Evolutionary conservation across 306 rosid species (phyloP).

Genomic region (Canavalia gladiata): DNA sequence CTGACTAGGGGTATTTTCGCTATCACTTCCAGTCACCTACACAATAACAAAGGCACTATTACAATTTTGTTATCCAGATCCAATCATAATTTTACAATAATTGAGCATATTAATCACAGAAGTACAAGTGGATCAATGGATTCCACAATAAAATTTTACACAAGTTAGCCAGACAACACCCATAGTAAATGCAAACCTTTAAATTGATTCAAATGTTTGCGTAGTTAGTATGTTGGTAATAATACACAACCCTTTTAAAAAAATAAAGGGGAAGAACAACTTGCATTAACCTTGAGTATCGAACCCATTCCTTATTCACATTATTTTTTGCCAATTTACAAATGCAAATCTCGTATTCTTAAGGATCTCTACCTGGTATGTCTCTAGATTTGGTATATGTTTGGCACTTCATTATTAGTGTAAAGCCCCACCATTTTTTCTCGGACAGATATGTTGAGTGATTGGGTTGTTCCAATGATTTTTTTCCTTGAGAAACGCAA

Average conservation of each 20-base stretch:
- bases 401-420: not conserved
- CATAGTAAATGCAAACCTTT: not conserved
- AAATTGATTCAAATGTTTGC: slow-evolving; percentile 30
- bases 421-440: not conserved
- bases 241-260: not conserved
- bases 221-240: not conserved
- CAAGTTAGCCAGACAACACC: slow-evolving; percentile 21
- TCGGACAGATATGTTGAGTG: not conserved
- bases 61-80: slow-evolving; percentile 33
- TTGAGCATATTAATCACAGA: not conserved
- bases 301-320: not conserved
- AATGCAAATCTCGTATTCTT: not conserved
- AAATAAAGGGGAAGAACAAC: not conserved
- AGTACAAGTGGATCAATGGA: not conserved
- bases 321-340: not conserved
- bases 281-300: not conserved
- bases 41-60: slow-evolving; percentile 37
- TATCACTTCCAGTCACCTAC: slow-evolving; percentile 79
- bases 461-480: not conserved
- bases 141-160: slow-evolving; percentile 1
- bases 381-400: not conserved
- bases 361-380: not conserved
- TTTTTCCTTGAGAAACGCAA: too few relatives aligned
- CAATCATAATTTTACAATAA: slow-evolving; percentile 34
- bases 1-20: slow-evolving; percentile 46